phyloP scores from a whole-genome alignment of 148 eudicot genomes.

The Fallopia convolvulus region DNA sequence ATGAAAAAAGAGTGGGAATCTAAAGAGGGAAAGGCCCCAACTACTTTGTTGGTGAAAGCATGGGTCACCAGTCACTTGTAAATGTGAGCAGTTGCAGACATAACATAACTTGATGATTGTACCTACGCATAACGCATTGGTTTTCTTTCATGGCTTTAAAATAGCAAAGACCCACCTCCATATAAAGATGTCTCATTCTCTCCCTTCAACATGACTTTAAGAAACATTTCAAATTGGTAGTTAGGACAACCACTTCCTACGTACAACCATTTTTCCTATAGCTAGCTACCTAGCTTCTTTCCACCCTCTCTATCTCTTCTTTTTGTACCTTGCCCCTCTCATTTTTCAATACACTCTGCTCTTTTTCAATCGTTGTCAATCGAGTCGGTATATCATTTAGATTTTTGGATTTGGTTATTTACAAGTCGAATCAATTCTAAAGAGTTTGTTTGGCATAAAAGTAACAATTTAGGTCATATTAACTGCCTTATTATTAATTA shows the following conservation, averaged over 20 bases:
- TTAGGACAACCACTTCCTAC: constrained; percentile 2
- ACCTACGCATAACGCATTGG: neutral
- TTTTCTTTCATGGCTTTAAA: constrained; percentile 6
- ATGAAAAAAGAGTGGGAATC: neutral
- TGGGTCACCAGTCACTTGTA: constrained; percentile 4
- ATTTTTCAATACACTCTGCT: neutral
- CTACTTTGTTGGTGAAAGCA: constrained; percentile 11
- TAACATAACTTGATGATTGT: constrained; percentile 2
- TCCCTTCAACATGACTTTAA: constrained; percentile 11
- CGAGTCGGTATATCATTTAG: neutral
- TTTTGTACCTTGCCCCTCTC: neutral
- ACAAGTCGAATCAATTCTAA: too few species aligned
- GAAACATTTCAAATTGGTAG: constrained; percentile 5
- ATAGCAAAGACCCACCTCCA: constrained; percentile 5
- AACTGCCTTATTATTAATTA: too few species aligned
- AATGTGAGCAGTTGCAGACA: constrained; percentile 7
- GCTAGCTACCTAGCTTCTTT: neutral
- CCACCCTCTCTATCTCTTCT: too few species aligned
- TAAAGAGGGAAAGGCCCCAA: neutral
- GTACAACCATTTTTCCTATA: neutral
- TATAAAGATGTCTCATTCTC: constrained; percentile 8
- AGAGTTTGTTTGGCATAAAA: too few species aligned
- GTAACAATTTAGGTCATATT: too few species aligned
- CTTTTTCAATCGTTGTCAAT: neutral
- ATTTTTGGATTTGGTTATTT: too few species aligned